phyloP scores from a whole-genome alignment of 192 early-diverging fungal genomes.

The Helicostylum pulchrum region DNA sequence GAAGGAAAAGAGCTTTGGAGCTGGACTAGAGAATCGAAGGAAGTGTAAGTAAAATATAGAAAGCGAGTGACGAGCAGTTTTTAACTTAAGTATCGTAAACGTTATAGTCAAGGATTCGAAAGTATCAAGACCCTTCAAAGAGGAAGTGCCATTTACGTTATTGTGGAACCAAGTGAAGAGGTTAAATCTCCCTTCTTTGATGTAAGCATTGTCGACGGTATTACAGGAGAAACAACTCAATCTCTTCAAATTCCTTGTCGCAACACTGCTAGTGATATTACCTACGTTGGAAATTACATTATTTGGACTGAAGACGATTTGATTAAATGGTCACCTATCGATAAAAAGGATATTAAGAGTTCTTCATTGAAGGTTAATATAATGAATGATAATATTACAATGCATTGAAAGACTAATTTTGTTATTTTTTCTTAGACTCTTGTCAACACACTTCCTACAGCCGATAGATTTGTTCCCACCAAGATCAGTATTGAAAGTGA shows the following conservation, averaged over 20 bases:
- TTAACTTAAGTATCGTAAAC: neutral
- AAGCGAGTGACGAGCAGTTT: neutral
- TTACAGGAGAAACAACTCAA: conserved; percentile 23
- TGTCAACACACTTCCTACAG: conserved; percentile 7
- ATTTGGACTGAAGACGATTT: conserved; percentile 49
- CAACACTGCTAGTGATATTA: conserved; percentile 37
- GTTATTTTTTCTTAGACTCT: conserved; percentile 20
- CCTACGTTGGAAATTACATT: conserved; percentile 40
- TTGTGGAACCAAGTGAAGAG: conserved; percentile 28
- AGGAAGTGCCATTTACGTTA: conserved; percentile 25
- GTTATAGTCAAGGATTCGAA: neutral
- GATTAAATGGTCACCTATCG: conserved; percentile 24
- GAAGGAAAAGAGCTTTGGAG: conserved; percentile 19
- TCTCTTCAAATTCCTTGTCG: conserved; percentile 39
- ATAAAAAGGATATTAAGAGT: conserved; percentile 24
- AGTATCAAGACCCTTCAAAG: neutral
- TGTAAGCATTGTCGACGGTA: neutral
- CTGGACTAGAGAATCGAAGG: conserved; percentile 6
- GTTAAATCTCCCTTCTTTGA: neutral
- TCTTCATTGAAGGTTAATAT: conserved; percentile 30
- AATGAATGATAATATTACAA: conserved; percentile 36
- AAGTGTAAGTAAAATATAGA: conserved; percentile 1
- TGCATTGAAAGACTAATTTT: neutral
- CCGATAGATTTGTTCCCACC: conserved; percentile 26
- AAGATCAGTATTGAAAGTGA: neutral